phyloP scores from a whole-genome alignment of 73 alveolate species.

The Paramecium sexaurelia region DNA sequence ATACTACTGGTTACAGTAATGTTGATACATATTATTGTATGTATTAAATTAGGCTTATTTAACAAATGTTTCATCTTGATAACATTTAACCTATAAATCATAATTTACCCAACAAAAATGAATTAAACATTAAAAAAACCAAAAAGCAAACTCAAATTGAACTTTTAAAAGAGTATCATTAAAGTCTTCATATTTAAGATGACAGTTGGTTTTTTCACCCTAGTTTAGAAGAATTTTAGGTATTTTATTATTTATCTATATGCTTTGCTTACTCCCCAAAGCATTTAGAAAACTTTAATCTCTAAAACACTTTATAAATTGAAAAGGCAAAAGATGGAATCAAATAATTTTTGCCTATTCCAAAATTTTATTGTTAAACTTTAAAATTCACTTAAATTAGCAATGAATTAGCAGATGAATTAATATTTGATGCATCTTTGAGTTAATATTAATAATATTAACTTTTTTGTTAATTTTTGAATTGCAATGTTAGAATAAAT shows the following conservation, averaged over 20 bases:
- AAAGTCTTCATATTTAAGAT: neutral
- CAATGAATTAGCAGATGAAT: neutral
- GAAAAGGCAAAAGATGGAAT: neutral
- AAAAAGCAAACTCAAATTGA: neutral
- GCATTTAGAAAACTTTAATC: neutral
- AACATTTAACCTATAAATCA: neutral
- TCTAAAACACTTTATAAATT: neutral
- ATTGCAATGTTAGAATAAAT: neutral
- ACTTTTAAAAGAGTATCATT: neutral
- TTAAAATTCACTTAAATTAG: neutral
- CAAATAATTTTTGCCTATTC: neutral
- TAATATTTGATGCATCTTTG: neutral
- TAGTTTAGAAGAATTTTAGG: neutral
- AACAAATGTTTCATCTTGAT: conserved; percentile 16
- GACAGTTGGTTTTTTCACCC: neutral
- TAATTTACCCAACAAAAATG: neutral
- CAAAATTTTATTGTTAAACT: neutral
- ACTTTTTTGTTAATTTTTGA: neutral
- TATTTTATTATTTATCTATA: neutral
- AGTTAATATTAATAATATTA: neutral
- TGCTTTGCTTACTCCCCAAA: neutral
- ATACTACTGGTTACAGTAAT: too few species aligned
- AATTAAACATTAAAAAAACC: neutral
- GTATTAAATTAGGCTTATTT: neutral
- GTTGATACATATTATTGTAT: neutral